Evolutionary conservation across 179 eudicot species (phyloP).

Genomic region (Silene noctiflora): DNA sequence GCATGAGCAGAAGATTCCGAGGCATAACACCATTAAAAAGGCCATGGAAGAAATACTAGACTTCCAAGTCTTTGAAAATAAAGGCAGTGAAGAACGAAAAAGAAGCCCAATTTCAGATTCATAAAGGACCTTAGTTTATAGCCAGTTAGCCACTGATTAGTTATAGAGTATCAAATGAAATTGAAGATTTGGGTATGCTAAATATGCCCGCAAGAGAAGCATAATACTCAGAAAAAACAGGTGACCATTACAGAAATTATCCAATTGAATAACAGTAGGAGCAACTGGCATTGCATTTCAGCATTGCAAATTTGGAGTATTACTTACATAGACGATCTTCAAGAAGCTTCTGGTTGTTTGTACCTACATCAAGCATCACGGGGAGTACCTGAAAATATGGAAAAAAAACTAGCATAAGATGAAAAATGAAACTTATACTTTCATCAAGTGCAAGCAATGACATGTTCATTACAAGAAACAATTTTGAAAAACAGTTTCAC

Average conservation of each 20-base stretch:
- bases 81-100: not conserved
- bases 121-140: not conserved
- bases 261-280: not conserved
- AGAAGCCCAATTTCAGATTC: not conserved
- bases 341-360: conserved; percentile 89
- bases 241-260: not conserved
- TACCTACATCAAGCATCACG: conserved; percentile 98
- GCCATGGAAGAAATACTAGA: not conserved
- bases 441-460: not conserved
- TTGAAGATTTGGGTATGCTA: not conserved
- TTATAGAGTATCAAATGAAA: not conserved
- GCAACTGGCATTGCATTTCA: conserved; percentile 5
- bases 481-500: conserved; percentile 9
- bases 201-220: not conserved
- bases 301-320: not conserved
- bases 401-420: conserved; percentile 1
- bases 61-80: not conserved
- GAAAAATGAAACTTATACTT: not conserved
- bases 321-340: conserved; percentile 84
- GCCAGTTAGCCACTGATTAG: not conserved
- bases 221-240: not conserved
- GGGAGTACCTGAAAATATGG: conserved; percentile 69
- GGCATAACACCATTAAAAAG: not conserved
- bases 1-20: not conserved
- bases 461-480: conserved; percentile 1